These are phyloP conservation scores for Aaosphaeria arxii DNA, from an alignment of 2,329 filamentous ascomycete species.

Conservation along the genomic window DNA sequence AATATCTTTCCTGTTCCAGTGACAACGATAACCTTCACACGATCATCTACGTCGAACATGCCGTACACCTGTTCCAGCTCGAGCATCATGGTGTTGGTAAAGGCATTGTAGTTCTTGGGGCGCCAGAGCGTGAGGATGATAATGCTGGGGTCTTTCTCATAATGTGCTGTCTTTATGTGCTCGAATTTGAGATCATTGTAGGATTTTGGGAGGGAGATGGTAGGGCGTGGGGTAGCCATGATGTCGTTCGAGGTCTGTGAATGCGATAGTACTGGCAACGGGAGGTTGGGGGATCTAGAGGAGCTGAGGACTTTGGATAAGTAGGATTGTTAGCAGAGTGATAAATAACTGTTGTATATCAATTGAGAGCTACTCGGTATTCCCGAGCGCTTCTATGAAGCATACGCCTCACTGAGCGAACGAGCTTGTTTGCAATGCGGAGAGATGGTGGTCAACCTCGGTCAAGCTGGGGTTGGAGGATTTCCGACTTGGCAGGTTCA, in stretches of 20 bases:
- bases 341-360: too few relatives aligned
- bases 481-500: too few relatives aligned
- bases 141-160: slow-evolving; percentile 49
- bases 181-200: slow-evolving; percentile 41
- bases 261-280: slow-evolving; percentile 6
- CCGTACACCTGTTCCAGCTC: slow-evolving; percentile 57
- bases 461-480: too few relatives aligned
- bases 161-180: slow-evolving; percentile 42
- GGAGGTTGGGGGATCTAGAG: too few relatives aligned
- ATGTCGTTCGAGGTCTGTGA: not conserved
- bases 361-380: too few relatives aligned
- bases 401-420: too few relatives aligned
- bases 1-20: slow-evolving; percentile 52
- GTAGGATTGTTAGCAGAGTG: too few relatives aligned
- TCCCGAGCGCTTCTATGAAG: too few relatives aligned
- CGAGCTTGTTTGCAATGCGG: too few relatives aligned
- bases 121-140: slow-evolving; percentile 64
- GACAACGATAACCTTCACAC: slow-evolving; percentile 54
- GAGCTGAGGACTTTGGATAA: too few relatives aligned
- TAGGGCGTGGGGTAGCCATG: slow-evolving; percentile 13
- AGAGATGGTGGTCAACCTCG: too few relatives aligned
- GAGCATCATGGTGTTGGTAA: slow-evolving; percentile 61
- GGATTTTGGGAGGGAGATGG: slow-evolving; percentile 29
- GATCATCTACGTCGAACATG: slow-evolving; percentile 53
- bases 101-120: slow-evolving; percentile 66